phyloP scores from a whole-genome alignment of 2,329 filamentous ascomycete genomes.

The Fusarium anthophilum region DNA sequence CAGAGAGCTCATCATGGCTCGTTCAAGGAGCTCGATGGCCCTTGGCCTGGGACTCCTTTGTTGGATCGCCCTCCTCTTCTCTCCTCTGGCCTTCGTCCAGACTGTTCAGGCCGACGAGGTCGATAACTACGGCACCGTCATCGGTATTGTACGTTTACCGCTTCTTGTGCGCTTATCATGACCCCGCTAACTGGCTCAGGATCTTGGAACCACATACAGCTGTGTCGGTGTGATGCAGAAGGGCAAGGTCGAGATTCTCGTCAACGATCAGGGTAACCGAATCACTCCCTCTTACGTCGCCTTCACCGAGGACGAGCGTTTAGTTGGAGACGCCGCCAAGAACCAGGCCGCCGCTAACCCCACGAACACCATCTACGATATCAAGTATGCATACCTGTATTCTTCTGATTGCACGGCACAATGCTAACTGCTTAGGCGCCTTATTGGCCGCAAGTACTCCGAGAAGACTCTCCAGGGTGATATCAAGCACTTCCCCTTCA shows the following conservation, averaged over 20 bases:
- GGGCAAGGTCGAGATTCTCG: conserved; percentile 93
- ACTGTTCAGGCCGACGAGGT: conserved; percentile 77
- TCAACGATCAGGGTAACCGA: conserved; percentile 97
- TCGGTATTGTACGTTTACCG: conserved; percentile 79
- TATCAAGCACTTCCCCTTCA: conserved; percentile 98
- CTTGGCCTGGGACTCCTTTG: conserved; percentile 88
- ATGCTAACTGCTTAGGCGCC: conserved; percentile 64
- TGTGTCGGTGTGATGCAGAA: conserved; percentile 97
- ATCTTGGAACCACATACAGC: conserved; percentile 89
- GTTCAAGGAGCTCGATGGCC: conserved; percentile 74
- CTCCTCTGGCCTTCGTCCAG: conserved; percentile 85
- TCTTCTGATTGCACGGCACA: not conserved
- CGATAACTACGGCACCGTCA: conserved; percentile 86
- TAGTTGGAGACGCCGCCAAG: conserved; percentile 97
- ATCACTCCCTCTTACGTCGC: conserved; percentile 96
- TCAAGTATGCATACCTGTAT: conserved; percentile 75
- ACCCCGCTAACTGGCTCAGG: conserved; percentile 49
- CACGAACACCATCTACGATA: conserved; percentile 77
- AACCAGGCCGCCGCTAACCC: conserved; percentile 90
- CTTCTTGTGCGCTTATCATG: not conserved
- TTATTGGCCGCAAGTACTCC: conserved; percentile 84
- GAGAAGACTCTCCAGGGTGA: conserved; percentile 92
- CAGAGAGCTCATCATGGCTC: conserved; percentile 56
- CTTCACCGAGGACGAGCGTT: conserved; percentile 95
- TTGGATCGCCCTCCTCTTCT: conserved; percentile 91